Evolutionary conservation across 78 protist species (phyloP), one percentile per base, ranked within the genome.

Genomic region (Isochrysis galbana): DNA sequence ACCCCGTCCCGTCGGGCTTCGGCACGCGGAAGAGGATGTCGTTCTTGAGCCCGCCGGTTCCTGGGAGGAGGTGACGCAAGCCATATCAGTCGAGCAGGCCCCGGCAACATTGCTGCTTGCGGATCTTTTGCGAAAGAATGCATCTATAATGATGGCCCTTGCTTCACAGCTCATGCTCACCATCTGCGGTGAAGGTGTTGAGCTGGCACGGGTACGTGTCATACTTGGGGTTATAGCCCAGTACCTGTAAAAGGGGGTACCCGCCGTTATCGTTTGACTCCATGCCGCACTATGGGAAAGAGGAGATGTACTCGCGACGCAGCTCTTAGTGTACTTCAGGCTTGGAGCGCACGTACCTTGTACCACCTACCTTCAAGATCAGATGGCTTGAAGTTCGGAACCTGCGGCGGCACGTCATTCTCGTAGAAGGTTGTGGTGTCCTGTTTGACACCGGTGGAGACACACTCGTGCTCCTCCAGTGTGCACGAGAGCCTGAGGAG

Each of bases 331-430:
- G n/a, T n/a, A n/a, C n/a, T n/a, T n/a, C n/a, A n/a, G n/a, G n/a
- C n/a, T n/a, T n/a, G n/a, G n/a, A n/a, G n/a, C n/a, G n/a, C n/a
- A n/a, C n/a, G 61, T 14, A 14, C 61, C 47, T 77, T 77, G 86
- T 22, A 77, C 86, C 86, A 77, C n/a, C 25, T 38, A 11, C 86
- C 86, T 46, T 77, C 47, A 19, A 77, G 86, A n/a, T 77, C 86
- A 22, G 19, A 5, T 17, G 86, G 86, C 86, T 38, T 77, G 86
- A 77, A 77, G 23, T 1, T 0, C 48, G 29, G 47, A 5, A 29
- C 47, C 32, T 7, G 32, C 2, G 86, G 86, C 44, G 86, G 86
- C 45, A 45, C 83, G 11, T 1, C n/a, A 25, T 51, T 51, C 29
- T 7, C 61, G 61, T 51, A 51, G 61, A 51, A 51, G 61, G 61